Conservation (phyloP, 345 rosid species). For the Ceriops tagal region DNA sequence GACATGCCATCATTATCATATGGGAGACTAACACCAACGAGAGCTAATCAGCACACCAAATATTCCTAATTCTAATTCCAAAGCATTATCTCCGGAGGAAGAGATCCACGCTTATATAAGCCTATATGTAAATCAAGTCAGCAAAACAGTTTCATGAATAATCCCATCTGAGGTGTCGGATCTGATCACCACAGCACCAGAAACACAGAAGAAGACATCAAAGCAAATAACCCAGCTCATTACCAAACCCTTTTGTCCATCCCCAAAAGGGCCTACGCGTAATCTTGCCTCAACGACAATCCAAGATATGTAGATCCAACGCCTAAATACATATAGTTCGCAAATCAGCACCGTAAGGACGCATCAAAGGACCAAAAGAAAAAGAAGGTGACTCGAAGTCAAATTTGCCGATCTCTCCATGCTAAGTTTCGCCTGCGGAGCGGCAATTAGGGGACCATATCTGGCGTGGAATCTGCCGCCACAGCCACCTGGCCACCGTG, state of each 20-base stretch:
- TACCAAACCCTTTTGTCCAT: background rate
- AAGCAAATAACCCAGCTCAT: conserved; percentile 3
- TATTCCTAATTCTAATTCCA: no score
- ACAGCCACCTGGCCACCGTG: background rate
- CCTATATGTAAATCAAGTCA: background rate
- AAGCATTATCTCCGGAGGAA: background rate
- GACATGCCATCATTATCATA: no score
- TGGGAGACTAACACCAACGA: no score
- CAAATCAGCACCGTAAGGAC: conserved; percentile 16
- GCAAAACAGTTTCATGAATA: background rate
- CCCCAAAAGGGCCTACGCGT: background rate
- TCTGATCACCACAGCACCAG: background rate
- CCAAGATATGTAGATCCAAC: conserved; percentile 22
- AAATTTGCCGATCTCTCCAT: background rate
- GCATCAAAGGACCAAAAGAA: conserved; percentile 7
- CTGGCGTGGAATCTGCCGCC: background rate
- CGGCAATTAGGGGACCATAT: background rate
- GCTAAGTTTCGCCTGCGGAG: background rate
- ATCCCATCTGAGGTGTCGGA: background rate
- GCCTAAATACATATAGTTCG: conserved; percentile 4
- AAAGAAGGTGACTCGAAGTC: background rate
- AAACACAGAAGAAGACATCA: conserved; percentile 1
- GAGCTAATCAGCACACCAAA: no score
- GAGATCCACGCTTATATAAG: background rate
- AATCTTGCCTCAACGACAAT: background rate